phyloP scores from a whole-genome alignment of 2,329 filamentous ascomycete species.

The Cladophialophora psammophila region DNA sequence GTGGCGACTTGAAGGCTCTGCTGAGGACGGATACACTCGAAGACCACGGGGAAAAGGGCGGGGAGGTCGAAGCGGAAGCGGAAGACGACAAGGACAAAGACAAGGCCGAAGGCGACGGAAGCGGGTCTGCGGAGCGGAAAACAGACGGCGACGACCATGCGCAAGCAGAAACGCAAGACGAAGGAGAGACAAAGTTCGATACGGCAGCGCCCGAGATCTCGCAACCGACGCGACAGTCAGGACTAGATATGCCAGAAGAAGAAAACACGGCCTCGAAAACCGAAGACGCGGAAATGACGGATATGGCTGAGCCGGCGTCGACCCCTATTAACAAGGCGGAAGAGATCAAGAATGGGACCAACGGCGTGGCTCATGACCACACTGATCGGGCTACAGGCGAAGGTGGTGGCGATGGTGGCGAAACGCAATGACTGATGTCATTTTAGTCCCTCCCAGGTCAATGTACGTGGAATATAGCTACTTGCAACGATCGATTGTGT shows the following conservation, averaged over 20 bases:
- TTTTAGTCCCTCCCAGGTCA: background rate
- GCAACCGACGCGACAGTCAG: background rate
- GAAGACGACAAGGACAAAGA: slow-evolving; percentile 5
- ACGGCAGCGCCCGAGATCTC: background rate
- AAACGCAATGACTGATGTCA: background rate
- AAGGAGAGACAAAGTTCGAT: background rate
- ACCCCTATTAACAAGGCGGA: slow-evolving; percentile 2
- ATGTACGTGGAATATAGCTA: no score
- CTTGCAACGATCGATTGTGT: background rate
- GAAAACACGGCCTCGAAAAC: background rate
- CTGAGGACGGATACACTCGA: slow-evolving; percentile 23
- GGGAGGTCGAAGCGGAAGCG: slow-evolving; percentile 9
- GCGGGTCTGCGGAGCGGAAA: background rate
- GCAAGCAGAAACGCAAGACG: background rate
- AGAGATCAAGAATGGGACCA: slow-evolving; percentile 8
- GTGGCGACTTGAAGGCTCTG: slow-evolving; percentile 67
- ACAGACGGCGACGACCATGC: background rate
- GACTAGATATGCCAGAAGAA: background rate
- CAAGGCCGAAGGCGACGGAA: slow-evolving; percentile 10
- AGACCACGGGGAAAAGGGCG: slow-evolving; percentile 20
- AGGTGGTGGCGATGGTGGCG: background rate
- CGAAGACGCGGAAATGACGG: slow-evolving; percentile 30
- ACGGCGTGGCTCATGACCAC: background rate
- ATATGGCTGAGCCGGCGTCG: slow-evolving; percentile 13
- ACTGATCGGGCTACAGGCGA: slow-evolving; percentile 17